phyloP scores from a whole-genome alignment of 495 filamentous ascomycete species.

The Daldinia bambusicola region DNA sequence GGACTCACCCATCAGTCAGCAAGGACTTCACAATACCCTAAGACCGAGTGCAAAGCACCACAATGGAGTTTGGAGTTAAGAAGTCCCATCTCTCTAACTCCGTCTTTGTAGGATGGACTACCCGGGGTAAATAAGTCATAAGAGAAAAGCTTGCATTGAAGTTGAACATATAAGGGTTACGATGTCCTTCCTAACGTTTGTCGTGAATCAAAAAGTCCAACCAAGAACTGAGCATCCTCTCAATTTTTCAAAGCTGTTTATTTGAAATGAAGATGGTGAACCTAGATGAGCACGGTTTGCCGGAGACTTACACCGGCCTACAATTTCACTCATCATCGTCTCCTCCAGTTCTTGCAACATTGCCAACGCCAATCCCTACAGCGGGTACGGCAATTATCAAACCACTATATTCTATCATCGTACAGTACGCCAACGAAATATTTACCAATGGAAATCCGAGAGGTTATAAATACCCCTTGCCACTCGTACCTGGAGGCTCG shows the following conservation, averaged over 20 bases:
- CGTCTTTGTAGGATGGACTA: conserved; percentile 1
- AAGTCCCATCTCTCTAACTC: conserved; percentile 22
- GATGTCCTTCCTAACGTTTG: not conserved
- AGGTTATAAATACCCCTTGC: conserved; percentile 43
- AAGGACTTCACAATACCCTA: conserved; percentile 1
- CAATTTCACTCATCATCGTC: conserved; percentile 43
- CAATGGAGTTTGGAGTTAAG: conserved; percentile 27
- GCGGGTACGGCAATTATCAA: conserved; percentile 38
- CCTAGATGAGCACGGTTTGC: conserved; percentile 22
- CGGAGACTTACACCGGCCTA: conserved; percentile 39
- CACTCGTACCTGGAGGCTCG: conserved; percentile 39
- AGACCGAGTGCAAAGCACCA: conserved; percentile 18
- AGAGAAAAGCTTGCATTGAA: not conserved
- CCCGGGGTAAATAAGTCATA: not conserved
- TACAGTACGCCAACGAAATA: conserved; percentile 43
- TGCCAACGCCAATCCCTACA: conserved; percentile 38
- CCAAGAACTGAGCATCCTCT: not conserved
- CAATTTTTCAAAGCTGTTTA: not conserved
- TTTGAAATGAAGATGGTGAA: conserved; percentile 18
- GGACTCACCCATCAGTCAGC: not conserved
- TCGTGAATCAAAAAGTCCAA: not conserved
- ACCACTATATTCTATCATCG: conserved; percentile 40
- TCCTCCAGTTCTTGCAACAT: conserved; percentile 28
- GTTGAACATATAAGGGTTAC: not conserved
- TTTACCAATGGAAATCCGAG: conserved; percentile 44